Evolutionary conservation across 2,329 filamentous ascomycete genomes (phyloP), one percentile per base, ranked within the genome.

Genomic region (Parafenestella ontariensis): DNA sequence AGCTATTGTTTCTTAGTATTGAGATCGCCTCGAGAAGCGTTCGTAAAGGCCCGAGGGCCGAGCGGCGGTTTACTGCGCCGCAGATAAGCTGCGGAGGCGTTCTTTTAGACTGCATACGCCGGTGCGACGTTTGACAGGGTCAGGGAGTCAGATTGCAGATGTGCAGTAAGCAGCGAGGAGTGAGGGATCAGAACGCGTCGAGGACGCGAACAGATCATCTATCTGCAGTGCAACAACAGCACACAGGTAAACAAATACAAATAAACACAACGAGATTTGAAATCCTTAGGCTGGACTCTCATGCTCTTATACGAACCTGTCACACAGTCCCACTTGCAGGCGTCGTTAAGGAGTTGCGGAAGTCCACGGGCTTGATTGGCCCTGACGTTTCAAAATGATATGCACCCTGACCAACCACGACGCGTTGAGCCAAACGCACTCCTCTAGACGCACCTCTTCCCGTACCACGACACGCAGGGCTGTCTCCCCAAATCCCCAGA

Each of bases 21-120:
- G 52, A 63, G 56, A 56, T 59, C 52, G 53, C 52, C 58, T 58
- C 54, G 72, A 72, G 49, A 62, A 56, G 54, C 59, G 52, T 55
- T 58, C 60, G 61, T 59, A 66, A 66, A 59, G 58, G 62, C 54
- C 62, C 64, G 54, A 59, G 47, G 46, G 46, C 55, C 51, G 48
- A 55, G 43, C 47, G 46, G 44, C 46, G 41, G 34, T 36, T 47
- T 54, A 43, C 44, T 41, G 61, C 58, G 50, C 61, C 61, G 64
- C 56, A 49, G 43, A 43, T 52, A 64, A 62, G 61, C 64, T 60
- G 68, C 62, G 56, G 56, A 56, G 66, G 58, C 61, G 53, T 51
- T 57, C 46, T 63, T 61, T 56, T 52, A 54, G 52, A 66, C 58
- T 70, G 59, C 67, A 71, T 54, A 72, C 69, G 64, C 64, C 67